Evolutionary conservation across 1,284 basidiomycete genomes (phyloP).

Genomic region (Polyporus tsugae): DNA sequence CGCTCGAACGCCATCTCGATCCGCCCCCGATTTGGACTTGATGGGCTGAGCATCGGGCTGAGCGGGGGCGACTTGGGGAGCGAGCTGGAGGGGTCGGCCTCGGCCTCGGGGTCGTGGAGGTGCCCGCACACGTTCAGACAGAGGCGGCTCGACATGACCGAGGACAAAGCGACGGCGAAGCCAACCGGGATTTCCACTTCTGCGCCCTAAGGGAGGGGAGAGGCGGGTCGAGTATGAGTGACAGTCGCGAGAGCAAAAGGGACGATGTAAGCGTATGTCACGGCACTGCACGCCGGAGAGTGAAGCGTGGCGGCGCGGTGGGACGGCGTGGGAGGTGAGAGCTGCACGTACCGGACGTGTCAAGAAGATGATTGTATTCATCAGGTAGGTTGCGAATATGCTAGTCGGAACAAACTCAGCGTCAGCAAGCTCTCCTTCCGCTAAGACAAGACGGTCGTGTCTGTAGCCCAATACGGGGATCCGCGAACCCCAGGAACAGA

Average conservation of each 20-base stretch:
- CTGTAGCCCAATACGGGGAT: neutral
- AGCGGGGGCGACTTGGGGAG: neutral
- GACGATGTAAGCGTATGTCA: neutral
- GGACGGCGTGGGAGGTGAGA: neutral
- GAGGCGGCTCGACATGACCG: slow-evolving; percentile 61
- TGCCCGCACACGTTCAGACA: slow-evolving; percentile 61
- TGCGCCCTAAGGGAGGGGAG: slow-evolving; percentile 31
- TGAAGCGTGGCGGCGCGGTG: neutral
- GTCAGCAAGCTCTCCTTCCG: slow-evolving; percentile 6
- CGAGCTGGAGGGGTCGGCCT: slow-evolving; percentile 5
- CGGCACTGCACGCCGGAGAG: neutral
- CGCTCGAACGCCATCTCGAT: slow-evolving; percentile 6
- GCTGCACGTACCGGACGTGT: slow-evolving; percentile 50
- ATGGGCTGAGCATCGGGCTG: neutral
- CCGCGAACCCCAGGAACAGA: neutral
- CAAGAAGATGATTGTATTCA: slow-evolving; percentile 60
- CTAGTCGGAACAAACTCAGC: slow-evolving; percentile 40
- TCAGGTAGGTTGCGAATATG: slow-evolving; percentile 62
- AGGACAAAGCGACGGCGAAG: slow-evolving; percentile 64
- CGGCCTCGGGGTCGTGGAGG: slow-evolving; percentile 35
- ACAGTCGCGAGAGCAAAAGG: too few relatives aligned
- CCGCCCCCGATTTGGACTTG: neutral
- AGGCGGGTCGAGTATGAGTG: slow-evolving; percentile 11
- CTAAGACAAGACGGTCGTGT: neutral
- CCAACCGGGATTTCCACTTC: slow-evolving; percentile 62